These are phyloP conservation scores for Penicillium oxalicum DNA, from an alignment of 2,329 filamentous ascomycete genomes.

Conservation along the genomic window DNA sequence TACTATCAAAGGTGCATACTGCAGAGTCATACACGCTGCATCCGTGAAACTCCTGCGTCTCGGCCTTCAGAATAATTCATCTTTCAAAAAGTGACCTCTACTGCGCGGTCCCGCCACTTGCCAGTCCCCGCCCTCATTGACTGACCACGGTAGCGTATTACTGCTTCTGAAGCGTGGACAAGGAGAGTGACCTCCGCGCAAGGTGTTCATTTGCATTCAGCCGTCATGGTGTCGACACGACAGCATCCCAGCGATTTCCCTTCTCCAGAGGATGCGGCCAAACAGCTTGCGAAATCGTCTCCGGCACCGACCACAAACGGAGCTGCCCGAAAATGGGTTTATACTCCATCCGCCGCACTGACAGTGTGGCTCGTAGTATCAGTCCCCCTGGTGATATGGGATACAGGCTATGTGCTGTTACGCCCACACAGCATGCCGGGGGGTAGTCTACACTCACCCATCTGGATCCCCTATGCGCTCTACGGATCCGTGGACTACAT, in stretches of 20 bases:
- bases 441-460: conserved; percentile 62
- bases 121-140: not conserved
- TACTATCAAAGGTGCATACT: too few species aligned
- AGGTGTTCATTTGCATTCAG: not conserved
- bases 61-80: too few species aligned
- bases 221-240: conserved; percentile 52
- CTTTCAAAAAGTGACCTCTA: too few species aligned
- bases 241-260: conserved; percentile 49
- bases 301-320: conserved; percentile 19
- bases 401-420: conserved; percentile 69
- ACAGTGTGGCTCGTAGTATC: conserved; percentile 69
- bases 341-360: conserved; percentile 54
- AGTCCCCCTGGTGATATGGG: conserved; percentile 75
- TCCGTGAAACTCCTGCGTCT: too few species aligned
- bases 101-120: not conserved
- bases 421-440: conserved; percentile 79
- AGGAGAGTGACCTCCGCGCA: not conserved
- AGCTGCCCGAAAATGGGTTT: conserved; percentile 43
- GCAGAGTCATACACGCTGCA: too few species aligned
- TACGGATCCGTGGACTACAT: conserved; percentile 75
- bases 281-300: conserved; percentile 23
- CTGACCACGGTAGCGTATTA: too few species aligned
- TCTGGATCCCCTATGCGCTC: conserved; percentile 72
- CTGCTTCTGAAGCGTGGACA: too few species aligned
- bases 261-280: conserved; percentile 23